These are phyloP conservation scores for Rosa lucieae DNA, from an alignment of 306 rosid genomes.

Conservation along the genomic window DNA sequence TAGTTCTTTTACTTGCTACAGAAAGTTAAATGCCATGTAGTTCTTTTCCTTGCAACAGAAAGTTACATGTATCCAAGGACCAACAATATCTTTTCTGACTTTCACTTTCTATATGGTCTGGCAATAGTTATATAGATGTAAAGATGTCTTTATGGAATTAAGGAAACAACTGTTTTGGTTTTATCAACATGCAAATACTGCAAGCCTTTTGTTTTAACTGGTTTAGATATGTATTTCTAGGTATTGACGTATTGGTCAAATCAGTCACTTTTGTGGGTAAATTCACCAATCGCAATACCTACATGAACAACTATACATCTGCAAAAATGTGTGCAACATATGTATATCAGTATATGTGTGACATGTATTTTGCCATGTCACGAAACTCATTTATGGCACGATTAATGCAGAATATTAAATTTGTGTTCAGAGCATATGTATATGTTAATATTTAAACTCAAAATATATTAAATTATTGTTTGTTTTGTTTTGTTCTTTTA, in stretches of 20 bases:
- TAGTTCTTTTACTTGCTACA: background rate
- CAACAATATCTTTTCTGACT: background rate
- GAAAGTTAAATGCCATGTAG: background rate
- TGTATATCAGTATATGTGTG: background rate
- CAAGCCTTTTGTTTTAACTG: background rate
- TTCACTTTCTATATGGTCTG: background rate
- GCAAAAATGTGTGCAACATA: background rate
- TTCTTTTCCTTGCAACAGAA: background rate
- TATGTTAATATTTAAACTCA: background rate
- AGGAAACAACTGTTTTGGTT: background rate
- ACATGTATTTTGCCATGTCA: background rate
- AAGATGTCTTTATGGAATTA: background rate
- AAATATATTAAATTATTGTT: background rate
- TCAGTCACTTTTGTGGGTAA: background rate
- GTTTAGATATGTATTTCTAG: background rate
- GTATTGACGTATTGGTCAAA: background rate
- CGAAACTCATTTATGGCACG: background rate
- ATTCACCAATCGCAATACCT: background rate
- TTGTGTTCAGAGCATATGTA: background rate
- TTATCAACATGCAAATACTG: conserved; percentile 1
- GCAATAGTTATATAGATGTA: background rate
- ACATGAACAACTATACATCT: background rate
- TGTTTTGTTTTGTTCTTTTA: background rate
- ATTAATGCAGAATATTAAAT: background rate
- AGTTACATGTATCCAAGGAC: background rate